Base-by-base conservation (phyloP, 306 rosid genomes). In the Pachyrhizus erosus region DNA sequence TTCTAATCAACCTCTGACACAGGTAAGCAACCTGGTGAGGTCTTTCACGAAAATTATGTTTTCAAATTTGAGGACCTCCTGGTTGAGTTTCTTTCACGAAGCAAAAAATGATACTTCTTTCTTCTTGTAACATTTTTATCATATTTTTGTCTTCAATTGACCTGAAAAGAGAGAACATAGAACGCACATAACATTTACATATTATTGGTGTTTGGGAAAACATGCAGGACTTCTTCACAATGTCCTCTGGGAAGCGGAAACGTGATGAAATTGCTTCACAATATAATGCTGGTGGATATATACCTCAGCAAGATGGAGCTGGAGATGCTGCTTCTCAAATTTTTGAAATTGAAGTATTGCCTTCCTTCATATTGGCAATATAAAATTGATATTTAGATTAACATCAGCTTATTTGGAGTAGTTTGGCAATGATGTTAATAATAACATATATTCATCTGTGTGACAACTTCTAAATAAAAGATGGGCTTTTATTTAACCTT, bases 251-350 rank as follows among this genome's bases (percentile, higher is more conserved):
- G 49, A 94, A 94, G 87, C 89, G 98, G 66, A 94, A 94, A 83
- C 98, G 96, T 79, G 96, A 94, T 33, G 98, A 89, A 26, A 24
- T 92, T 46, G 74, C 96, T 81, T 75, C 97, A 24, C 93, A 89
- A 76, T 94, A 89, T 89, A 93, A 85, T 23, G 40, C 90, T 76
- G 89, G 89, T 85, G 97, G 94, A 67, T 89, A 86, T 85, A 83
- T 91, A 74, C 97, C 98, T 18, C 97, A 92, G 90, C 97, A 92
- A 87, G 98, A 94, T 85, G 98, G 98, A 84, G 94, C 97, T 51
- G 97, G 93, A 86, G 98, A 91, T 89, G 81, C 86, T 54, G 73
- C 86, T 3, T 78, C 90, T 42, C 85, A 70, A 51, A 46, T 70
- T 80, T 87, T 92, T 81, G 91, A 94, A 85, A 87, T 87, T 79